phyloP scores from a whole-genome alignment of 495 filamentous ascomycete genomes.

The Aspergillus wentii region DNA sequence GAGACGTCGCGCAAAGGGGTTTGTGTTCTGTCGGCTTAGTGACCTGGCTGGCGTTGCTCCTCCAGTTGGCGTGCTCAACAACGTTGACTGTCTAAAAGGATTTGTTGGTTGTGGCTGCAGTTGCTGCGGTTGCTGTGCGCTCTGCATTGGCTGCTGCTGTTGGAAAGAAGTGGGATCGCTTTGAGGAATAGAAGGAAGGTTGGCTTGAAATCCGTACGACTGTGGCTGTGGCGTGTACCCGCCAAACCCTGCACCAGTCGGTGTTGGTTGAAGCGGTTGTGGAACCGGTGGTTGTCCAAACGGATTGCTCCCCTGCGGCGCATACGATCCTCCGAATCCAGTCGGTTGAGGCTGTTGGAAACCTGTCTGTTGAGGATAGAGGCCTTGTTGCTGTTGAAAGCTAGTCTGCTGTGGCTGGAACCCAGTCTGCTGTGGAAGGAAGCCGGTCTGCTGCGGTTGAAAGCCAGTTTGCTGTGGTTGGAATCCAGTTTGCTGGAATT shows the following conservation, averaged over 20 bases:
- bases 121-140: conserved; percentile 29
- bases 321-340: conserved; percentile 39
- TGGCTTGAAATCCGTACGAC: conserved; percentile 41
- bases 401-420: conserved; percentile 25
- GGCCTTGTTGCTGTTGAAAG: conserved; percentile 21
- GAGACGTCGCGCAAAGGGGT: conserved; percentile 69
- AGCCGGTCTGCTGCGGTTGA: conserved; percentile 28
- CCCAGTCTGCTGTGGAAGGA: conserved; percentile 28
- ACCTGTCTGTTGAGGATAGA: conserved; percentile 35
- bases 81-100: conserved; percentile 83
- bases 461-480: conserved; percentile 35
- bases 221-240: conserved; percentile 71
- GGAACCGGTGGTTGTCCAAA: conserved; percentile 46
- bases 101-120: conserved; percentile 67
- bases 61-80: conserved; percentile 53
- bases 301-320: conserved; percentile 45
- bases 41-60: conserved; percentile 31
- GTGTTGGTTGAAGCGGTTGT: conserved; percentile 52
- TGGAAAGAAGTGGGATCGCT: conserved; percentile 49
- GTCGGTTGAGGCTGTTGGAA: conserved; percentile 35
- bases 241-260: conserved; percentile 83
- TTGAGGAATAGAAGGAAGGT: conserved; percentile 60
- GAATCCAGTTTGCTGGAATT: conserved; percentile 49
- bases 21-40: conserved; percentile 66
- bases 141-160: conserved; percentile 25